Evolutionary conservation across 495 filamentous ascomycete species (phyloP), one percentile per base, ranked within the genome.

Genomic region (Cetradonia linearis): DNA sequence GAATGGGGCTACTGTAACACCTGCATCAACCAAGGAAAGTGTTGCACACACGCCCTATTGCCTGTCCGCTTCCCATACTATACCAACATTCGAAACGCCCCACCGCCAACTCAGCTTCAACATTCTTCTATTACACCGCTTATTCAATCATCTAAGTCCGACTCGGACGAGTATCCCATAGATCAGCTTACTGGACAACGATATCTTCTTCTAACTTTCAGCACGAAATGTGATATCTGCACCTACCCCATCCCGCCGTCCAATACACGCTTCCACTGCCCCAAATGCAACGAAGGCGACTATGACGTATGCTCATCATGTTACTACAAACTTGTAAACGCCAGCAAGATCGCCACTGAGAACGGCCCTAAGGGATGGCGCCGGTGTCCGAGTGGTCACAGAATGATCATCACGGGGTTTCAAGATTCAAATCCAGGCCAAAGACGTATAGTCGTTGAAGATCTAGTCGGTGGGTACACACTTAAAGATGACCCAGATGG

Each of bases 1-100:
- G 89, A 91, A 66, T 96, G 90, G 91, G 91, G 91, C 1, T 95
- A 88, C 66, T 96, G 91, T 72, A 85, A 86, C 61, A 67, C 71
- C 59, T 96, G 91, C 67, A 88, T 95, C 31, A 88, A 88, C 49
- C 82, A 82, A 70, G 87, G 84, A 14, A 76, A 76, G 47, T 83
- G 81, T 63, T 96, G 91, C 72, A 87, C 83, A 0, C 91, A 96
- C 66, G 74, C 83, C 0, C 73, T 96, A 0, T 74, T 92, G 2
- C 87, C 90, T 3, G 72, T 91, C 20, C 34, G 31, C 49, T 52
- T 53, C 36, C 28, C 16, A 27, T 30, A 42, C 11, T 28, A 48
- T 25, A 27, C 36, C 9, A 56, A 47, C 46, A 54, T 59, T 36
- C 7, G 33, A 38, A 40, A 25, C 27, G 10, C 56, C 40, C 8